Base-by-base conservation (phyloP, 179 eudicot species). In the Camellia oleifera region DNA sequence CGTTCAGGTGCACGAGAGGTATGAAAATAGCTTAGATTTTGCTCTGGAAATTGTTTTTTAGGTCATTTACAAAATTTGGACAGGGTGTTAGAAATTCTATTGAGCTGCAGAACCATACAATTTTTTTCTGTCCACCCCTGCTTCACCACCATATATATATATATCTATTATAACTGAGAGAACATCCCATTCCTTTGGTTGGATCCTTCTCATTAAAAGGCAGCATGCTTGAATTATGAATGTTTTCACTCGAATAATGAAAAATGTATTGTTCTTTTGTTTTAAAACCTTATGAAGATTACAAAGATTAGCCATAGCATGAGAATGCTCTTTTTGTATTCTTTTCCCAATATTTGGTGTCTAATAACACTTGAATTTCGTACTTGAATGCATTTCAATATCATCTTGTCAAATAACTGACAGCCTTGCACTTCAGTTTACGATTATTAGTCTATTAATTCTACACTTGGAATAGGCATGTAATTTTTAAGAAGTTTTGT, bases 1-100 rank as follows among this genome's bases (percentile, higher is more conserved):
- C 98, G 98, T 67, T 92, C 97, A 68, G 98, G 93, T 62, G 86
- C 91, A 57, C 82, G 94, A 46, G 98, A 94, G 93, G 98, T 93
- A 84, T 71, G 82, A 32, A 15, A 54, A 66, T 57, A 64, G 54
- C 45, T 81, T 23, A 32, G 65, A 15, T 56, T 74, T 57, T 74
- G 7, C 77, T 40, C 62, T 40, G n/a, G 46, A 48, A 15, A 15
- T 14, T 53, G 44, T 26, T 15, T 73, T 72, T 5, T n/a, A 70
- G 32, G 32, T 71, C n/a, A 20, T 71, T 48, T 26, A 12, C 46
- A 48, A 48, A 57, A 57, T 13, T 9, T 57, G 32, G 32, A 32
- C 32, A 32, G 32, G 32, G 32, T 26, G 26, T 26, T 26, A 26
- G 26, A 26, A 26, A 26, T 26, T 26, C 26, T 26, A 26, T 26